phyloP scores from a whole-genome alignment of 2,329 filamentous ascomycete species.

The Cadophora sp. region DNA sequence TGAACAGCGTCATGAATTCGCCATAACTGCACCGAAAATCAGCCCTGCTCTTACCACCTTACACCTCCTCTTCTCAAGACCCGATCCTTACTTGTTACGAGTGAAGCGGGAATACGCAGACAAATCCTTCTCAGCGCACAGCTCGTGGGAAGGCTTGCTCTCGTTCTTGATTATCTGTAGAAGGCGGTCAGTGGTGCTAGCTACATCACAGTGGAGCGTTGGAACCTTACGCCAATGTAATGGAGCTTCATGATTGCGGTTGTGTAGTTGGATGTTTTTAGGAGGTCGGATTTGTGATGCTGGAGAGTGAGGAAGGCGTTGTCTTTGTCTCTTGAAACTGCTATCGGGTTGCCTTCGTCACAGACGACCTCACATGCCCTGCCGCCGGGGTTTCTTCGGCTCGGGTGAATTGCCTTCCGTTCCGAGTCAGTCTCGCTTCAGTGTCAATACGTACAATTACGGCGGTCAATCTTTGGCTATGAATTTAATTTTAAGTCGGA shows the following conservation, averaged over 20 bases:
- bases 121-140: conserved; percentile 79
- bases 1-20: conserved; percentile 83
- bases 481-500: not conserved
- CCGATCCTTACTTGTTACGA: conserved; percentile 62
- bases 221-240: conserved; percentile 76
- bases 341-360: conserved; percentile 15
- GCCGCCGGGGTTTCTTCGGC: not conserved
- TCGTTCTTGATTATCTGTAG: conserved; percentile 82
- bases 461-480: not conserved
- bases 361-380: conserved; percentile 3
- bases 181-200: conserved; percentile 35
- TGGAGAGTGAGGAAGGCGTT: not conserved
- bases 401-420: not conserved
- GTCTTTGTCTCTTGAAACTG: conserved; percentile 17
- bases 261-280: not conserved
- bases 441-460: not conserved
- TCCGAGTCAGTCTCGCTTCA: not conserved
- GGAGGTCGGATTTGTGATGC: not conserved
- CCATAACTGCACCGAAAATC: conserved; percentile 49
- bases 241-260: conserved; percentile 47
- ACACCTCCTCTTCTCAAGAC: not conserved
- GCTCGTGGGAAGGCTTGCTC: conserved; percentile 75
- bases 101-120: conserved; percentile 83
- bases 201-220: conserved; percentile 23
- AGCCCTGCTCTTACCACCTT: not conserved